Evolutionary conservation across 78 protist species (phyloP).

Genomic region (Cyanophora paradoxa): DNA sequence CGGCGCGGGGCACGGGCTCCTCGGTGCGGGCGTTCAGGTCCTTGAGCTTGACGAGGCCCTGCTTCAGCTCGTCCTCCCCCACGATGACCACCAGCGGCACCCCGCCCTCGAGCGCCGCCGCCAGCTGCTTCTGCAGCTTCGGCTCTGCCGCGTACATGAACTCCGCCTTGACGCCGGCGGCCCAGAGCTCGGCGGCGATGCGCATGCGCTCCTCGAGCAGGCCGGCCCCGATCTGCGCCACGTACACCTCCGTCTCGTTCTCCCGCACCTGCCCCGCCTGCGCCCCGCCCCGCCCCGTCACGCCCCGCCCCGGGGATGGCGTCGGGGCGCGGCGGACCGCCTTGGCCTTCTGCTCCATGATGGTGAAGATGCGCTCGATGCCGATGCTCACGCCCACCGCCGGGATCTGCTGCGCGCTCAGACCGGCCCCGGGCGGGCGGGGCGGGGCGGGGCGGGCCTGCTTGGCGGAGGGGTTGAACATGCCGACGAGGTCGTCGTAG

Average conservation of each 20-base stretch:
- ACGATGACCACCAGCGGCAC: constrained; percentile 55
- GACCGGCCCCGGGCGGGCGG: too few species aligned
- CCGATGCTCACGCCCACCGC: constrained; percentile 88
- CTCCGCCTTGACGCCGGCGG: constrained; percentile 62
- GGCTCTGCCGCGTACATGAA: constrained; percentile 49
- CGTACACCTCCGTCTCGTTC: constrained; percentile 42
- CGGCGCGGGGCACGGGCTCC: constrained; percentile 2
- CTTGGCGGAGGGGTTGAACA: constrained; percentile 47
- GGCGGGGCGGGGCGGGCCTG: too few species aligned
- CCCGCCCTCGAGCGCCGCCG: constrained; percentile 18
- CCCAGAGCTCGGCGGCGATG: constrained; percentile 56
- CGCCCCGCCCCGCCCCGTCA: too few species aligned
- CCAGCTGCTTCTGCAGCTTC: constrained; percentile 43
- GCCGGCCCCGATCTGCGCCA: constrained; percentile 38
- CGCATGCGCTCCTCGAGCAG: constrained; percentile 47
- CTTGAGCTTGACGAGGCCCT: constrained; percentile 40
- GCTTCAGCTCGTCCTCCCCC: constrained; percentile 62
- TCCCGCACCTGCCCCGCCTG: constrained; percentile 12
- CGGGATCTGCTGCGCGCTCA: constrained; percentile 48
- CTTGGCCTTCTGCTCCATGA: constrained; percentile 45
- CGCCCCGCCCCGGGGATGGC: too few species aligned
- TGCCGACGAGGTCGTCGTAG: constrained; percentile 85
- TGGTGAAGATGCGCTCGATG: constrained; percentile 79
- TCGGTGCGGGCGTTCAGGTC: constrained; percentile 11
- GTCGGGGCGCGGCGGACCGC: background rate